Conservation (phyloP, 2,329 filamentous ascomycete species). For the Fusarium oxysporum region DNA sequence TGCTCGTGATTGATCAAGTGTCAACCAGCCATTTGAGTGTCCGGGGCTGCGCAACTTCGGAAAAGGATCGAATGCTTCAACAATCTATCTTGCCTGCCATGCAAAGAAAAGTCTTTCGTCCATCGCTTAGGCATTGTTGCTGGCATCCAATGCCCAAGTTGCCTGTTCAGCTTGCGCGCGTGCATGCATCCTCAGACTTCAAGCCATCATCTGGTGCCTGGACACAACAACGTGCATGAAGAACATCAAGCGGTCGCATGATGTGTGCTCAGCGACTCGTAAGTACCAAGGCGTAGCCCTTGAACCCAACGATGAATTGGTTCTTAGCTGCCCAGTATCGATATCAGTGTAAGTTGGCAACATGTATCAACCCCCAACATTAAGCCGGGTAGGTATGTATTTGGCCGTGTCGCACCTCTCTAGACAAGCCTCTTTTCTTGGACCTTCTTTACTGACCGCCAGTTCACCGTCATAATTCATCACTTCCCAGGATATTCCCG, state of each 20-base stretch:
- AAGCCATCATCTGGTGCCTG: conserved; percentile 2
- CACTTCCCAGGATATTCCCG: conserved; percentile 40
- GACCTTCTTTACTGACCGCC: conserved; percentile 56
- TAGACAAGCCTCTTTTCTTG: conserved; percentile 25
- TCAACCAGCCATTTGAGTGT: neutral
- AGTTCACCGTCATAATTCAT: conserved; percentile 54
- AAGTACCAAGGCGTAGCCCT: conserved; percentile 32
- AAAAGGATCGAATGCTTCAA: neutral
- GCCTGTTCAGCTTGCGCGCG: conserved; percentile 6
- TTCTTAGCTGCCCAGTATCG: conserved; percentile 4
- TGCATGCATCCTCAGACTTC: conserved; percentile 17
- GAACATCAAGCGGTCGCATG: conserved; percentile 32
- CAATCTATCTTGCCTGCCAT: neutral
- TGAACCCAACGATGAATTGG: conserved; percentile 20
- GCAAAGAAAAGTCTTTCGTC: neutral
- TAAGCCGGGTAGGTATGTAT: conserved; percentile 23
- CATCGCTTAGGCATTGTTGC: neutral
- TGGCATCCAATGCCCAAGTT: conserved; percentile 7
- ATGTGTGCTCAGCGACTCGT: conserved; percentile 17
- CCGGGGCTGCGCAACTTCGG: neutral
- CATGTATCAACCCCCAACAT: conserved; percentile 15
- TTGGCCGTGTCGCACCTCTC: conserved; percentile 22
- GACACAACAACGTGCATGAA: conserved; percentile 12
- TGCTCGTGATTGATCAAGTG: neutral
- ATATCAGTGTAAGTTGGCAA: conserved; percentile 19